Percentiles rank a stretch among this genome's conserved stretches.
Conservation (phyloP, 306 rosid genomes). For the Comarum palustre region DNA sequence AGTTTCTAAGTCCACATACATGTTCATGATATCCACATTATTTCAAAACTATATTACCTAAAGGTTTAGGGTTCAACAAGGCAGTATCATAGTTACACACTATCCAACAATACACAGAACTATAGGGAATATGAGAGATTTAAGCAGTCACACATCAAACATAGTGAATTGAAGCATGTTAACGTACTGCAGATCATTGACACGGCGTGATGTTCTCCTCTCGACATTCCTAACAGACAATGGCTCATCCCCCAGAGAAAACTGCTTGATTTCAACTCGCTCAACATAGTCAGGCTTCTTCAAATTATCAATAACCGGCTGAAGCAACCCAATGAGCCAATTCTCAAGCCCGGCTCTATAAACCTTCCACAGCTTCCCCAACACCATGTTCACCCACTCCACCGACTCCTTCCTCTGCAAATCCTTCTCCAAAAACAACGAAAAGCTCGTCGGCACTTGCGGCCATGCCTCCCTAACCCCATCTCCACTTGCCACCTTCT, state of each 20-base stretch:
- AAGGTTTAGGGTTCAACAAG: too few relatives aligned
- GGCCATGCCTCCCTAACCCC: slow-evolving; percentile 75
- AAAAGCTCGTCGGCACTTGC: slow-evolving; percentile 92
- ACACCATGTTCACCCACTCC: slow-evolving; percentile 98
- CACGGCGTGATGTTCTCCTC: slow-evolving; percentile 89
- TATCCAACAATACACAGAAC: neutral
- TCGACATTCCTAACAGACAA: slow-evolving; percentile 94
- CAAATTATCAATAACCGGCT: slow-evolving; percentile 89
- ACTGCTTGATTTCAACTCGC: slow-evolving; percentile 93
- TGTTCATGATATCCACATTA: too few relatives aligned
- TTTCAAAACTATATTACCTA: too few relatives aligned
- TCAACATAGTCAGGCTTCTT: slow-evolving; percentile 91
- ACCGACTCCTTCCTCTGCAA: slow-evolving; percentile 96
- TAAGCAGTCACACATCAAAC: too few relatives aligned
- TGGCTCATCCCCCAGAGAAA: slow-evolving; percentile 86
- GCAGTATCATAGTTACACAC: neutral
- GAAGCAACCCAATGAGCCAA: slow-evolving; percentile 89
- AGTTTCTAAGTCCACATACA: neutral
- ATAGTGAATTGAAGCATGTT: neutral
- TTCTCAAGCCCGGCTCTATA: slow-evolving; percentile 81
- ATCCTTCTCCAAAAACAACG: slow-evolving; percentile 83
- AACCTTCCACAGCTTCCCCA: slow-evolving; percentile 94
- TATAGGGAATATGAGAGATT: too few relatives aligned
- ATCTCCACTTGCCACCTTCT: slow-evolving; percentile 36
- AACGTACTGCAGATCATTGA: slow-evolving; percentile 90